Conservation (phyloP, 2,329 filamentous ascomycete genomes). For the Paecilomyces niveus region DNA sequence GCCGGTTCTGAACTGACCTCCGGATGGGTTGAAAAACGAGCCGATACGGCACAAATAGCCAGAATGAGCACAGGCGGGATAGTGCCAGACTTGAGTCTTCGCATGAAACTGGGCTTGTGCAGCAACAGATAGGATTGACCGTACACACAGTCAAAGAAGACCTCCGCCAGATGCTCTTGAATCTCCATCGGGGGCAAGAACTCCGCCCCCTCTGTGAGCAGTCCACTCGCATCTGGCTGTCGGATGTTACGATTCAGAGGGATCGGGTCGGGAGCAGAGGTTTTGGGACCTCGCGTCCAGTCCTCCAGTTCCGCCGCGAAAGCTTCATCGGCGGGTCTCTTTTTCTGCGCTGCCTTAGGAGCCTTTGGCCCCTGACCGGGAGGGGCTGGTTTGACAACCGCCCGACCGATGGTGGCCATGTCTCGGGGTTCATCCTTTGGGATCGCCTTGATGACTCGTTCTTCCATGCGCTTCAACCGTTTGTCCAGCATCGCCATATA, state of each 20-base stretch:
- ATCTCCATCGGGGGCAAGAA: slow-evolving; percentile 77
- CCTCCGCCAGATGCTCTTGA: slow-evolving; percentile 85
- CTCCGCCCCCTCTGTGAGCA: slow-evolving; percentile 75
- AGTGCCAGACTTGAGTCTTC: slow-evolving; percentile 64
- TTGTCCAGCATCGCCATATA: slow-evolving; percentile 99
- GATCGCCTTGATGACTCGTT: slow-evolving; percentile 90
- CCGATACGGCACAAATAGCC: slow-evolving; percentile 93
- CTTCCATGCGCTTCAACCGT: slow-evolving; percentile 92
- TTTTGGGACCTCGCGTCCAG: slow-evolving; percentile 62
- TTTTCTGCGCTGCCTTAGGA: slow-evolving; percentile 54
- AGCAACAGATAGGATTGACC: slow-evolving; percentile 91
- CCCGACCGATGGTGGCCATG: slow-evolving; percentile 63
- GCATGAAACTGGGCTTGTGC: slow-evolving; percentile 96
- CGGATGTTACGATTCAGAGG: slow-evolving; percentile 52
- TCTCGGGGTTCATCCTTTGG: slow-evolving; percentile 75
- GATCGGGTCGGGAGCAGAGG: slow-evolving; percentile 41
- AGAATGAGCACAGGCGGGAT: slow-evolving; percentile 85
- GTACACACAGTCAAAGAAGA: slow-evolving; percentile 94
- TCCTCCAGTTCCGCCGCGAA: slow-evolving; percentile 75
- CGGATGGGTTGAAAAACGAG: slow-evolving; percentile 86
- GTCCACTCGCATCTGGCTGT: slow-evolving; percentile 65
- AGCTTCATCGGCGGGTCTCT: slow-evolving; percentile 78
- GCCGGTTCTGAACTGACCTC: slow-evolving; percentile 67
- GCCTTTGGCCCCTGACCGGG: slow-evolving; percentile 52
- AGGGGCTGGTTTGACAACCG: slow-evolving; percentile 73